Conservation (phyloP, 306 rosid genomes). For the Pyrus pyrifolia region DNA sequence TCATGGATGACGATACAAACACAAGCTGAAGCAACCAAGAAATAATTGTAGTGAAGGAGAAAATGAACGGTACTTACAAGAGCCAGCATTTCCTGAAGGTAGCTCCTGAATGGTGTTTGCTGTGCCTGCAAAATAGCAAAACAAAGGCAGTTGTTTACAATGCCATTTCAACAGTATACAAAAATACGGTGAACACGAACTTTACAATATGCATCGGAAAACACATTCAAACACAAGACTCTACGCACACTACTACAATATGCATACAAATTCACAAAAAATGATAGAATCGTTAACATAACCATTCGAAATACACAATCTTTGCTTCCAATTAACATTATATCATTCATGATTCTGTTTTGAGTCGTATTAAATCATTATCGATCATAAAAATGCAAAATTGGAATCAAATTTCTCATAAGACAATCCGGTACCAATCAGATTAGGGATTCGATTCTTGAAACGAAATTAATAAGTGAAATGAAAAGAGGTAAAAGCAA, state of each 20-base stretch:
- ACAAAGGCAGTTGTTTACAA: background rate
- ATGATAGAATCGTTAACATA: background rate
- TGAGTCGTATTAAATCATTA: background rate
- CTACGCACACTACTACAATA: too few relatives aligned
- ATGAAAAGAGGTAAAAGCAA: background rate
- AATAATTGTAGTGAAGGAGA: background rate
- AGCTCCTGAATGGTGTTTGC: constrained; percentile 96
- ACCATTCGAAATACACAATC: background rate
- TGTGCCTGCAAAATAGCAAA: constrained; percentile 43
- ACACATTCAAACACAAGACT: background rate
- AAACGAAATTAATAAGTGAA: background rate
- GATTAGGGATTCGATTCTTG: background rate
- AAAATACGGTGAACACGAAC: background rate
- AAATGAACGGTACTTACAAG: constrained; percentile 39
- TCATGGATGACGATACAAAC: background rate
- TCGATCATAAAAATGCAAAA: background rate
- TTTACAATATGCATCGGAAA: background rate
- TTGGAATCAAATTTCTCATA: background rate
- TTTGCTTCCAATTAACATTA: background rate
- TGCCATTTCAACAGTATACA: background rate
- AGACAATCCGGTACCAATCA: background rate
- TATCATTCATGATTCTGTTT: background rate
- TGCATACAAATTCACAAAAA: too few relatives aligned
- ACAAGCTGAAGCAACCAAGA: background rate
- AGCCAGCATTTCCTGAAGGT: constrained; percentile 82